phyloP scores from a whole-genome alignment of 257 asterid species.

The Nicotiana noctiflora region DNA sequence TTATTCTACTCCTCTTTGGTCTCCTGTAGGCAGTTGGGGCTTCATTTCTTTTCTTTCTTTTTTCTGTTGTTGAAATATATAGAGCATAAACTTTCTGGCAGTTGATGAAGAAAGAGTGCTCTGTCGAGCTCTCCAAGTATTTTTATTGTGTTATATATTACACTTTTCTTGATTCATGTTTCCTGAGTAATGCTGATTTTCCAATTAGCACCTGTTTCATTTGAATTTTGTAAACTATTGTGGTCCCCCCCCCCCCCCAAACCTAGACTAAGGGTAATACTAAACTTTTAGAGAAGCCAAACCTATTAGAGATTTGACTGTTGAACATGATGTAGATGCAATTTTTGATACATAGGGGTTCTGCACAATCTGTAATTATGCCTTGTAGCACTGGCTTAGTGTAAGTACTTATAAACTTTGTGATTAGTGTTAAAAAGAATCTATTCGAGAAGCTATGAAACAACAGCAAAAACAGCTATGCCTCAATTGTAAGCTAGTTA shows the following conservation, averaged over 20 bases:
- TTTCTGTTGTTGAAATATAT: constrained; percentile 2
- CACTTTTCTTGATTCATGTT: not conserved
- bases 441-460: not conserved
- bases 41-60: not conserved
- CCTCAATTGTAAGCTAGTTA: not conserved
- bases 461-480: not conserved
- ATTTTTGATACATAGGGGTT: no score
- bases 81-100: not conserved
- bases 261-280: not conserved
- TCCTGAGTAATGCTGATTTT: not conserved
- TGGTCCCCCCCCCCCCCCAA: not conserved
- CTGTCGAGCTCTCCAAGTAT: not conserved
- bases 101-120: not conserved
- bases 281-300: not conserved
- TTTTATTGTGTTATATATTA: not conserved
- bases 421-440: no score
- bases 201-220: not conserved
- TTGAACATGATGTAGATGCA: not conserved
- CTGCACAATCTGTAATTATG: not conserved
- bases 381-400: not conserved
- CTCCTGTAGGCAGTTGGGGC: constrained; percentile 1
- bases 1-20: not conserved
- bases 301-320: not conserved
- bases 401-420: not conserved
- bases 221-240: not conserved